These are phyloP conservation scores for Chytriomyces hyalinus DNA, from an alignment of 192 early-diverging fungal genomes.

Conservation along the genomic window DNA sequence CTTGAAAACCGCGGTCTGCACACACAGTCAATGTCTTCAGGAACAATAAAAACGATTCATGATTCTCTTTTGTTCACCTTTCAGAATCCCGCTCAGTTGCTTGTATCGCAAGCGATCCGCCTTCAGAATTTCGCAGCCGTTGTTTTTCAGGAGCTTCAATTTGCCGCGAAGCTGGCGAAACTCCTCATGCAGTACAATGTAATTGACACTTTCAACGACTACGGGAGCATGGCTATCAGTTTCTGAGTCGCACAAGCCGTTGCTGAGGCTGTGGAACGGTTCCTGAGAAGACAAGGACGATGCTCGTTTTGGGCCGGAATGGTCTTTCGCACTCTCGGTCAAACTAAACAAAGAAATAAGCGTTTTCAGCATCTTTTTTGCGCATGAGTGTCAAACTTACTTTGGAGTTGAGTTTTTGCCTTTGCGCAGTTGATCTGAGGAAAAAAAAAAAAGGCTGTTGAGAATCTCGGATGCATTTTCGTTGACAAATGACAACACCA, in stretches of 20 bases:
- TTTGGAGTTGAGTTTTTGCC: not conserved
- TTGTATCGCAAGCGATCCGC: constrained; percentile 27
- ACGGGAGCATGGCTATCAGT: not conserved
- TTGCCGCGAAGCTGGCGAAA: constrained; percentile 22
- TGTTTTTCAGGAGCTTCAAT: constrained; percentile 14
- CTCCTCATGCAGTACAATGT: constrained; percentile 11
- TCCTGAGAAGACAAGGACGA: too few species aligned
- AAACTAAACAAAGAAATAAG: too few species aligned
- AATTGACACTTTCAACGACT: too few species aligned
- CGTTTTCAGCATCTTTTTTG: too few species aligned
- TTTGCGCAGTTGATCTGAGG: not conserved
- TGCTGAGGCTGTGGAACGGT: too few species aligned
- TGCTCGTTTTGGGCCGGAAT: too few species aligned
- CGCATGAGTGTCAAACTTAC: too few species aligned
- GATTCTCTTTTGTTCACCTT: not conserved
- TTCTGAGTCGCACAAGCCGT: not conserved
- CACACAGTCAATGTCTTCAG: not conserved
- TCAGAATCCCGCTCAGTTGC: constrained; percentile 19
- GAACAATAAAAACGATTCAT: not conserved
- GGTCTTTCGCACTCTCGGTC: too few species aligned
- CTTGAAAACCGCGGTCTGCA: not conserved
- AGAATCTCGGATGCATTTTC: not conserved
- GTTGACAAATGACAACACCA: not conserved
- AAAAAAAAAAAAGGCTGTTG: not conserved
- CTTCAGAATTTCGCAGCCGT: constrained; percentile 27